Evolutionary conservation across 352 stramenopile species (phyloP), one percentile per base, ranked within the genome.

Genomic region (Pythium biforme): DNA sequence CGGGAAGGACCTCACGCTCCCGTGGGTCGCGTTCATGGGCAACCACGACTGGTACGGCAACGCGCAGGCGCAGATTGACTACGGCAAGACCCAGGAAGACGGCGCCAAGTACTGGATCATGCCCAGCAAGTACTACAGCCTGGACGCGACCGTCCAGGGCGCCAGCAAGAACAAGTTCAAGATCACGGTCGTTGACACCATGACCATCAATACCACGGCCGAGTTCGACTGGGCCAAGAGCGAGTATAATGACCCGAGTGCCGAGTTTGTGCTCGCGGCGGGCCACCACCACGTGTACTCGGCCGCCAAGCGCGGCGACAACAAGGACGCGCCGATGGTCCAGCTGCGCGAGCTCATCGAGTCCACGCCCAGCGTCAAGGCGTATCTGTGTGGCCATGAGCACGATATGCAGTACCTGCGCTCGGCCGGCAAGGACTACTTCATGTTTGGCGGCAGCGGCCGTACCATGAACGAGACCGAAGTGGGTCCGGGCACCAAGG

Each of bases 1-100:
- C 43, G 69, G 67, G 49, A 55, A 60, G 11, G 59, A 72, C 27
- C 46, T 79, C 17, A 76, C 66, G 49, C 52, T 79, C 22, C 68
- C 70, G 31, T 81, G 73, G 73, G 45, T 79, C 64, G 31, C 71
- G 50, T 61, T 78, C 27, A 58, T 79, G 34, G 70, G 70, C 47
- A 79, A 78, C 66, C 70, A 81, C 55, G 73, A 81, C 59, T 64
- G 59, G 55, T 68, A 79, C 48, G 72, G 71, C 58, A 79, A 75
- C 55, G 57, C 55, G 25, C 41, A 70, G 39, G 58, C 74, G 7
- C 59, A 81, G 51, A 67, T 81, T 62, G 68, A 66, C 51, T 79
- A 65, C 58, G 47, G 29, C 10, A 57, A 55, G n/a, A 68, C 39
- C 31, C 14, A 31, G 9, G 26, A 75, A 29, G 25, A 55, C 15